Percentiles rank a stretch among this genome's conserved stretches.
phyloP scores from a whole-genome alignment of 495 filamentous ascomycete genomes.

The Glarea lozoyensis region DNA sequence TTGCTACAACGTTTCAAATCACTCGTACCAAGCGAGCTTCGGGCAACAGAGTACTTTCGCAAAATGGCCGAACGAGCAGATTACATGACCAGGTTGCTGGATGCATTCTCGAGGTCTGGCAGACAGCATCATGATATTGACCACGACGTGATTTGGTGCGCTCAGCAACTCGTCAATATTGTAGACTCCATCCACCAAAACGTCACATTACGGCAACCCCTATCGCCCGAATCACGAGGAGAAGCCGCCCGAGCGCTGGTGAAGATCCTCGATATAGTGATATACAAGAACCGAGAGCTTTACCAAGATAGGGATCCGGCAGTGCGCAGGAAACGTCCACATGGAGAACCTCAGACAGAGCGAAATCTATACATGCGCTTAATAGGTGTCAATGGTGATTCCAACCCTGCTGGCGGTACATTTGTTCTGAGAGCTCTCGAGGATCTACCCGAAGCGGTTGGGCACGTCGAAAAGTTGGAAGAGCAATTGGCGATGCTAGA shows the following conservation, averaged over 20 bases:
- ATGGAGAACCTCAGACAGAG: slow-evolving; percentile 13
- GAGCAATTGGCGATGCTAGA: slow-evolving; percentile 8
- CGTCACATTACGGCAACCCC: slow-evolving; percentile 8
- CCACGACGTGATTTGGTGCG: slow-evolving; percentile 20
- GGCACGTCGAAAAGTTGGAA: slow-evolving; percentile 17
- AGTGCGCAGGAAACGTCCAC: slow-evolving; percentile 10
- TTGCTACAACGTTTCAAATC: slow-evolving; percentile 12
- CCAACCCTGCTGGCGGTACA: slow-evolving; percentile 8
- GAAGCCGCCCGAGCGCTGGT: slow-evolving; percentile 17
- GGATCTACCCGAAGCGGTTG: slow-evolving; percentile 15
- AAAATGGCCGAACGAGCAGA: slow-evolving; percentile 15
- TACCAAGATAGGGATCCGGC: slow-evolving; percentile 11
- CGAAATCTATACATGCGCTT: slow-evolving; percentile 21
- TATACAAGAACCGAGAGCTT: slow-evolving; percentile 18
- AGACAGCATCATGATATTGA: slow-evolving; percentile 1
- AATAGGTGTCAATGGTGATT: slow-evolving; percentile 11
- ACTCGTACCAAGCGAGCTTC: slow-evolving; percentile 10
- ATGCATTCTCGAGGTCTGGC: slow-evolving; percentile 12
- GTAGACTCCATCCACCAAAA: slow-evolving; percentile 15
- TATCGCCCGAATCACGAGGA: slow-evolving; percentile 10
- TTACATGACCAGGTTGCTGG: slow-evolving; percentile 6
- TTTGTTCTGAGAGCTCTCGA: slow-evolving; percentile 18
- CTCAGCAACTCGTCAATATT: slow-evolving; percentile 13
- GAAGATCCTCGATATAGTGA: slow-evolving; percentile 16
- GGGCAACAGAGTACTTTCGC: slow-evolving; percentile 17